Percentiles rank a stretch among this genome's conserved stretches.
phyloP scores from a whole-genome alignment of 148 eudicot genomes.

The Vaccinium darrowii region DNA sequence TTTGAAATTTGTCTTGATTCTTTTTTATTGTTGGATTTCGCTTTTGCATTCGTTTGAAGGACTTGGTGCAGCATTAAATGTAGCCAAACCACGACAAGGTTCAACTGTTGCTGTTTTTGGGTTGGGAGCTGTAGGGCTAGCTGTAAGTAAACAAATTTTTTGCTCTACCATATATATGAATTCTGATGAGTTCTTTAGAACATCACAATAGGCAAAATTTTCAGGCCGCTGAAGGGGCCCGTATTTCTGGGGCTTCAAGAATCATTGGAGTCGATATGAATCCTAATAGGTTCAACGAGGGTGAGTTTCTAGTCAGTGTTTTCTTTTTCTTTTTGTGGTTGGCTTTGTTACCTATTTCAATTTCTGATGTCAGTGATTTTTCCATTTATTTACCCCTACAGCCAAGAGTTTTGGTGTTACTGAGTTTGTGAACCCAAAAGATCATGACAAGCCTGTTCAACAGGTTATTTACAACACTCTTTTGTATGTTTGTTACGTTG shows the following conservation, averaged over 20 bases:
- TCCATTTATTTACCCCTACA: constrained; percentile 12
- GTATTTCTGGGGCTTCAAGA: constrained; percentile 40
- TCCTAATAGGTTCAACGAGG: constrained; percentile 31
- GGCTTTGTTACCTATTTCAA: background rate
- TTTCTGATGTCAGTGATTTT: background rate
- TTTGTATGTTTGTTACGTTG: background rate
- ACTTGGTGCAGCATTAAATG: constrained; percentile 43
- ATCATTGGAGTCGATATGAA: constrained; percentile 40
- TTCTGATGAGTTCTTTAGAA: background rate
- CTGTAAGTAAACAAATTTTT: constrained; percentile 36
- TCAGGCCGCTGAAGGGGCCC: constrained; percentile 48
- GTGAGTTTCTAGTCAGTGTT: constrained; percentile 14
- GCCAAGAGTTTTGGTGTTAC: constrained; percentile 48
- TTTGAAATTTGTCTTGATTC: background rate
- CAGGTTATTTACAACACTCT: constrained; percentile 23
- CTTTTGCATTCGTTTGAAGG: background rate
- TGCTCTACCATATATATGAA: background rate
- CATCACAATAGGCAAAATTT: background rate
- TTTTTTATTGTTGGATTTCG: background rate
- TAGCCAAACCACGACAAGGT: constrained; percentile 74
- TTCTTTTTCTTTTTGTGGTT: background rate
- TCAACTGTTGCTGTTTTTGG: constrained; percentile 61
- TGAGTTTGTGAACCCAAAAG: constrained; percentile 50
- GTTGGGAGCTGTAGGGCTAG: constrained; percentile 39
- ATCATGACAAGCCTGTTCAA: constrained; percentile 43